These are phyloP conservation scores for Septoria petroselini DNA, from an alignment of 2,329 filamentous ascomycete genomes.

Conservation along the genomic window DNA sequence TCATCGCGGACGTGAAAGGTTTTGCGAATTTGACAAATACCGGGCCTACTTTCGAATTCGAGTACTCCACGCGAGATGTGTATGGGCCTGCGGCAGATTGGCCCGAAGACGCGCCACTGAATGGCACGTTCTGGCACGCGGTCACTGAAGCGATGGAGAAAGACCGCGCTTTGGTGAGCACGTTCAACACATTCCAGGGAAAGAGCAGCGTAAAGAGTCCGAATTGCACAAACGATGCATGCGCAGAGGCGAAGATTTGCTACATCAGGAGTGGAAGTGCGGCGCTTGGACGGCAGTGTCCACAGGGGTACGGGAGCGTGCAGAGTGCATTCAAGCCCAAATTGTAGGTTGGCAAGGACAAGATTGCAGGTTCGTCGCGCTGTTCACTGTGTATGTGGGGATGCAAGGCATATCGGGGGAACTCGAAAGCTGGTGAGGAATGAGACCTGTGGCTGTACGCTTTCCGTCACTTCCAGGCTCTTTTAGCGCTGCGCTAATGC, in stretches of 20 bases:
- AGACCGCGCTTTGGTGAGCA: conserved; percentile 49
- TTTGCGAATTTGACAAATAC: conserved; percentile 42
- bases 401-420: too few relatives aligned
- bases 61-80: conserved; percentile 53
- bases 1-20: conserved; percentile 51
- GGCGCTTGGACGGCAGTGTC: conserved; percentile 51
- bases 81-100: conserved; percentile 48
- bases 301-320: conserved; percentile 49
- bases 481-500: too few relatives aligned
- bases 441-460: too few relatives aligned
- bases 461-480: too few relatives aligned
- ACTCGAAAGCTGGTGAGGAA: too few relatives aligned
- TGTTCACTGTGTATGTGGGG: too few relatives aligned
- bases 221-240: conserved; percentile 52
- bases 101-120: conserved; percentile 51
- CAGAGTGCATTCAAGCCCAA: conserved; percentile 39
- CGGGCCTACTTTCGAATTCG: conserved; percentile 50
- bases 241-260: conserved; percentile 55
- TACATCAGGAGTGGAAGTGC: conserved; percentile 58
- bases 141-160: conserved; percentile 58
- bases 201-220: conserved; percentile 52
- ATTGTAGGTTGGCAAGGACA: too few relatives aligned
- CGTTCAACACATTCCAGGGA: conserved; percentile 53
- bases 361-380: too few relatives aligned
- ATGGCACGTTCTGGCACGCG: conserved; percentile 59